Conservation (phyloP, 1,284 basidiomycete genomes). For the Apiotrichum laibachii region DNA sequence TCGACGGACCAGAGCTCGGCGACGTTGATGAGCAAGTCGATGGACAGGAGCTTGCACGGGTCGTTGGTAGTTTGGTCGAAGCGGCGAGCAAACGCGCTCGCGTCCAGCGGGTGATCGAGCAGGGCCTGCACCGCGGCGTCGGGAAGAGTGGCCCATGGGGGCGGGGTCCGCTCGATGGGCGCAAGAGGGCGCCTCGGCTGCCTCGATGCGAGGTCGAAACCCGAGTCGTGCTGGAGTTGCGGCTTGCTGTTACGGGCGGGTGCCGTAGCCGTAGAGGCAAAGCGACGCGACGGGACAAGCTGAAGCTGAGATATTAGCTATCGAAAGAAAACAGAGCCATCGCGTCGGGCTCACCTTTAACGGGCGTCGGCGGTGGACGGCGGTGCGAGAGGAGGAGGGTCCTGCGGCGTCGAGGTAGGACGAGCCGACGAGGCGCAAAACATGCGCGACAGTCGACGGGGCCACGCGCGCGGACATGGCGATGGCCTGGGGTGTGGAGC, state of each 20-base stretch:
- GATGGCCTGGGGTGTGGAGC: constrained; percentile 18
- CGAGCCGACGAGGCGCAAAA: constrained; percentile 19
- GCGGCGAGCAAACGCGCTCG: neutral
- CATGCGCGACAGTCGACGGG: constrained; percentile 18
- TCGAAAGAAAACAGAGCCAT: neutral
- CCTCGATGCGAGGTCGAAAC: constrained; percentile 6
- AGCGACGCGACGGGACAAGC: constrained; percentile 7
- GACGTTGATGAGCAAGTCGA: neutral
- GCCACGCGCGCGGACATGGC: constrained; percentile 21
- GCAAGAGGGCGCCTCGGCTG: neutral
- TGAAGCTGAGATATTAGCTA: neutral
- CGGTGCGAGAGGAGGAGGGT: constrained; percentile 7
- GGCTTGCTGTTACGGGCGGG: no score
- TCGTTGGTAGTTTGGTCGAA: neutral
- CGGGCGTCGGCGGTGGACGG: neutral
- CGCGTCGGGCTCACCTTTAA: neutral
- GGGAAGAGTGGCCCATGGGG: constrained; percentile 6
- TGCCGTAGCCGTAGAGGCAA: constrained; percentile 10
- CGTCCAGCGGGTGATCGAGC: constrained; percentile 1
- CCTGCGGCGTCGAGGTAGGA: constrained; percentile 19
- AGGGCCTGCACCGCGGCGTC: neutral
- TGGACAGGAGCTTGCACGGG: constrained; percentile 5
- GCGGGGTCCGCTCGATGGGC: neutral
- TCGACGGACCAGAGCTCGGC: neutral
- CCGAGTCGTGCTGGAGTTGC: no score